Base-by-base conservation (phyloP, 805 yeast genomes). In the Myxozyma lipomycoides region DNA sequence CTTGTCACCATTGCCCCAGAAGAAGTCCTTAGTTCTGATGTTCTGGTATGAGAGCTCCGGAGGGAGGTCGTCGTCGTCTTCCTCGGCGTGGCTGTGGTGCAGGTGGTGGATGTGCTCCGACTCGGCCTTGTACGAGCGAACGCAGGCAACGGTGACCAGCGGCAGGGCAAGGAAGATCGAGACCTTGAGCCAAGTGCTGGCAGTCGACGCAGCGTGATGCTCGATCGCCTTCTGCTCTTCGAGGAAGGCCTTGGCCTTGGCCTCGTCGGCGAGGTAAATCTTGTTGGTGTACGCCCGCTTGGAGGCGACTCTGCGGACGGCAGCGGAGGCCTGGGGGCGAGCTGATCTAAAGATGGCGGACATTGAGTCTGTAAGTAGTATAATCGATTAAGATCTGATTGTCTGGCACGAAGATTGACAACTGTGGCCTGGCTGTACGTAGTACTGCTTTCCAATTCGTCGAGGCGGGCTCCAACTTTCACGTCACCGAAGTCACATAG, bases 1-100 rank as follows among this genome's bases (percentile, higher is more conserved):
- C 80, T 86, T 83, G 78, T 90, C 96, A 70, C 98, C 98, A 69
- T 93, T 91, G 68, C 98, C 98, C 98, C 98, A 93, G 84, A 89
- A 91, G 80, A 80, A 91, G 55, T 85, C 83, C 71, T 81, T 83
- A 68, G 70, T 69, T 81, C 98, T 87, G 64, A 89, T 71, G 79
- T 93, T 93, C 78, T 84, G 90, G 81, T 81, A 93, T 64, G 83
- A 90, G 76, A 86, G 86, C 73, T 85, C 93, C 56, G 70, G 74
- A 66, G 97, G 97, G 89, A 95, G 86, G 68, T 90, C 95, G 63
- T 84, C 91, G 69, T 90, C 97, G 30, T 88, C 70, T 51, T 87
- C 74, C 63, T 75, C 75, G 45, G 71, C 67, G 36, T 60, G 56
- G 35, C 55, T 58, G 65, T 82, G 83, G 61, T 69, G 73, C 64